A percentile compares a stretch with the other conserved stretches of the same genome.
Conservation (phyloP, 164 flowering plant genomes). For the Buxus sempervirens region DNA sequence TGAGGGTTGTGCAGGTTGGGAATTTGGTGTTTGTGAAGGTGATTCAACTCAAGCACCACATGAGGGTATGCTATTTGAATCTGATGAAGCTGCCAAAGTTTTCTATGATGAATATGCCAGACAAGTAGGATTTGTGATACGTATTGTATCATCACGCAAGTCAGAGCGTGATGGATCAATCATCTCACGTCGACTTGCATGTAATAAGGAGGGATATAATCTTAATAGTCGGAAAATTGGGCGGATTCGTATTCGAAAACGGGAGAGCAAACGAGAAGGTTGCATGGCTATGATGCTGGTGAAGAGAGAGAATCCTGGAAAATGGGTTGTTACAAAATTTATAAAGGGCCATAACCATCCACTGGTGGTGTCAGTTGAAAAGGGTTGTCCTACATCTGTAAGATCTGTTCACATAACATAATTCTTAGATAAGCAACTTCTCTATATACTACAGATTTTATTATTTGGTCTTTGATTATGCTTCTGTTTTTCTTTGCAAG, state of each 20-base stretch:
- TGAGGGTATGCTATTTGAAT: slow-evolving; percentile 56
- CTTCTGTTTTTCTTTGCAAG: no score
- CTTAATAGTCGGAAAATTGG: slow-evolving; percentile 18
- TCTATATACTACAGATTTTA: no score
- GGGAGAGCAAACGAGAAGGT: slow-evolving; percentile 34
- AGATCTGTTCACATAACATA: slow-evolving; percentile 18
- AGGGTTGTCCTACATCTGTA: slow-evolving; percentile 47
- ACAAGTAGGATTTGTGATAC: slow-evolving; percentile 40
- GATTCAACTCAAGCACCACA: slow-evolving; percentile 34
- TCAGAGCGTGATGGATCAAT: slow-evolving; percentile 52
- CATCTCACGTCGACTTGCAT: slow-evolving; percentile 45
- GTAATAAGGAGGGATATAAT: slow-evolving; percentile 31
- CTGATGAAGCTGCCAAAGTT: slow-evolving; percentile 46
- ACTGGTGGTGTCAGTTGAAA: slow-evolving; percentile 33
- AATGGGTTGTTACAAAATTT: slow-evolving; percentile 58
- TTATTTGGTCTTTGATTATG: no score
- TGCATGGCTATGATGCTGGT: slow-evolving; percentile 39
- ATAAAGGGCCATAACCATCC: slow-evolving; percentile 72
- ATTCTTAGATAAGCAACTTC: no score
- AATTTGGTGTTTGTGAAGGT: slow-evolving; percentile 16
- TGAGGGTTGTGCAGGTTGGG: slow-evolving; percentile 27
- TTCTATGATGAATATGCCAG: slow-evolving; percentile 55
- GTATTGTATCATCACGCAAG: slow-evolving; percentile 44
- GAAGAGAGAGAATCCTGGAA: slow-evolving; percentile 50
- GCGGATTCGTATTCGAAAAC: slow-evolving; percentile 20